phyloP scores from a whole-genome alignment of 208 protist genomes.

The Leishmania lainsoni region DNA sequence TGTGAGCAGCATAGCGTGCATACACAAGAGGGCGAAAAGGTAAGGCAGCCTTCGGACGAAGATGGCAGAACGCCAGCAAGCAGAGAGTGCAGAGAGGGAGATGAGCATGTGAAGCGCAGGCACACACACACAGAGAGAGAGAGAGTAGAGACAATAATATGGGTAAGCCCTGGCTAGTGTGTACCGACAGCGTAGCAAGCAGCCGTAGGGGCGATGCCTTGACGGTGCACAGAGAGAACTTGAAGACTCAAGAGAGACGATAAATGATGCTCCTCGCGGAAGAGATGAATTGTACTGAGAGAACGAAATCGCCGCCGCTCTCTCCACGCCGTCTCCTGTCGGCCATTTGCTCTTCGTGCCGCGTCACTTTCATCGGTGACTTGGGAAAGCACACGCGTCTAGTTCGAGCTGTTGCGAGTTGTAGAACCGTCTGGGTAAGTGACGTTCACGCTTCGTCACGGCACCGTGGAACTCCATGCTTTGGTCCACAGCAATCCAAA shows the following conservation, averaged over 20 bases:
- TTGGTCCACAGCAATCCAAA: slow-evolving; percentile 39
- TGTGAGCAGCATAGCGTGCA: not conserved
- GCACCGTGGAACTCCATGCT: slow-evolving; percentile 15
- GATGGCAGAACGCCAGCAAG: not conserved
- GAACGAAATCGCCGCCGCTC: not conserved
- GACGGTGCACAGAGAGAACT: not conserved
- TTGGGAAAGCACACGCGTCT: not conserved
- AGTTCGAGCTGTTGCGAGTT: slow-evolving; percentile 38
- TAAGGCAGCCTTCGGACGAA: not conserved
- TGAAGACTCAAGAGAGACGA: not conserved
- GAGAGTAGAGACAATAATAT: not conserved
- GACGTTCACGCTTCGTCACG: slow-evolving; percentile 19
- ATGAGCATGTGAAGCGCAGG: not conserved
- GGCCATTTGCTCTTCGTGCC: not conserved
- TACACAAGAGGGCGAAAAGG: not conserved
- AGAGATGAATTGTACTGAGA: not conserved
- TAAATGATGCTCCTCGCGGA: not conserved
- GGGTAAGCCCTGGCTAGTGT: not conserved
- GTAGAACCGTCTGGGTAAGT: slow-evolving; percentile 28
- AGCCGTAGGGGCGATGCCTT: not conserved
- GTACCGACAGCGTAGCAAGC: not conserved
- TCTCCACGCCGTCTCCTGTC: not conserved
- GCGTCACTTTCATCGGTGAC: no score
- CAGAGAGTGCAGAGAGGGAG: not conserved
- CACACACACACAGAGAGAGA: no score